Base-by-base conservation (phyloP, 2,329 filamentous ascomycete species). In the Thyridium curvatum region DNA sequence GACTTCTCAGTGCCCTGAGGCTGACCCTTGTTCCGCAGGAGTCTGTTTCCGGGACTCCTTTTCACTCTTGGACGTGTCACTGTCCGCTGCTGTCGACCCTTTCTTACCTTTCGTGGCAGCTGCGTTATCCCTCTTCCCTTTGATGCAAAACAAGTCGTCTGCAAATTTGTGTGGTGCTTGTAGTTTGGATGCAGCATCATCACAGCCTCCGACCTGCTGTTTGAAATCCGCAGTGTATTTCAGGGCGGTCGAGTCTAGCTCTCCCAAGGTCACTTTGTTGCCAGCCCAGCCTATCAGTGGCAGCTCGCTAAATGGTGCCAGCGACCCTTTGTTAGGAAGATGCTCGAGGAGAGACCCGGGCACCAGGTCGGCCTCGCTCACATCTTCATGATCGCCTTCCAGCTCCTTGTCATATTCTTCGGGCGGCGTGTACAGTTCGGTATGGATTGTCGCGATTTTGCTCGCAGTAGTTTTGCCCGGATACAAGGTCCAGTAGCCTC, bases 401-500 rank as follows among this genome's bases (percentile, higher is more conserved):
- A 51, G 50, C 8, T 54, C 52, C 14, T 38, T 38, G 34, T 59
- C 50, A 44, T 76, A 80, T 51, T 82, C 90, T 58, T 95, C 88
- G 0, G 89, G 89, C 2, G 71, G 55, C 30, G 77, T 74, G 42
- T 79, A 80, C 5, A 94, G 64, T 47, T 96, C 90, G 43, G 74
- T 78, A 58, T 96, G 90, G 1, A 91, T 66, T 1, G 80, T 84
- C n/a, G 79, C 78, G 12, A 94, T 64, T 4, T 76, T 66, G 16
- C 50, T 66, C 30, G 55, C 71, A 36, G 58, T 73, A 45, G 64
- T 60, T 15, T 76, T 68, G 30, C 79, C 77, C 0, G 91, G 91
- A 53, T 95, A 95, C 1, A 94, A 61, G 38, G 86, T 79, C 49
- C 76, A 79, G 61, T 94, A 95, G 12, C 85, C 86, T 18, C 86